Evolutionary conservation across 805 yeast species (phyloP).

Genomic region (Wickerhamiella sergipiensis): DNA sequence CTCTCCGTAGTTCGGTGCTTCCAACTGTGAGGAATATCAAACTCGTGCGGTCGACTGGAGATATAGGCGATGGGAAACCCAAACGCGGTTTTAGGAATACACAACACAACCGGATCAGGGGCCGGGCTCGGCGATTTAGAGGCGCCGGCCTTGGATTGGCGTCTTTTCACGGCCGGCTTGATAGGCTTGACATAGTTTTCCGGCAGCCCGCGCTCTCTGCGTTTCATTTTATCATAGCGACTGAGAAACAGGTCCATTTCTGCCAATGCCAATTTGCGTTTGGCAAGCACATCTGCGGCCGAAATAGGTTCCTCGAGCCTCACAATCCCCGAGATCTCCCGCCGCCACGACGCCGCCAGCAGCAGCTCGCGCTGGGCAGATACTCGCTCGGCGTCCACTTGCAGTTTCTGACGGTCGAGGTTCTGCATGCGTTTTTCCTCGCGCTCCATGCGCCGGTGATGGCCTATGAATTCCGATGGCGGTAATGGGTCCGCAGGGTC

Average conservation of each 20-base stretch:
- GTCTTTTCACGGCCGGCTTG: background rate
- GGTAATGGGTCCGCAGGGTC: conserved; percentile 31
- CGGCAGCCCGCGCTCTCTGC: conserved; percentile 7
- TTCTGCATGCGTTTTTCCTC: conserved; percentile 49
- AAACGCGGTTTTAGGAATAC: conserved; percentile 1
- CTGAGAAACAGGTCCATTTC: conserved; percentile 29
- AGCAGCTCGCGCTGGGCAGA: conserved; percentile 31
- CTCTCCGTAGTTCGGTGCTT: too few relatives aligned
- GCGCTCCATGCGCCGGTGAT: conserved; percentile 47
- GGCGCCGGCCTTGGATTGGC: background rate
- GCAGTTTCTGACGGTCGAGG: conserved; percentile 39
- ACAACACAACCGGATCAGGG: background rate
- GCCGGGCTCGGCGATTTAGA: background rate
- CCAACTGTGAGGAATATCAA: conserved; percentile 6
- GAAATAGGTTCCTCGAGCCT: conserved; percentile 36
- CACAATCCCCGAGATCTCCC: conserved; percentile 35
- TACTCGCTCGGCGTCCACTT: conserved; percentile 42
- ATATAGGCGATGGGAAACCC: conserved; percentile 3
- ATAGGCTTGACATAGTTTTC: background rate
- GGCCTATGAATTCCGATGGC: conserved; percentile 27
- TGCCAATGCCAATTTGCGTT: conserved; percentile 37
- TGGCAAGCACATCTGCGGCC: conserved; percentile 35
- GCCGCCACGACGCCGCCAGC: conserved; percentile 35
- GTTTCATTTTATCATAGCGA: conserved; percentile 10
- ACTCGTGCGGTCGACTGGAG: background rate